Percentiles rank a stretch among this genome's conserved stretches.
Conservation (phyloP, 192 early-diverging fungal genomes). For the Gorgonomyces haynaldii region DNA sequence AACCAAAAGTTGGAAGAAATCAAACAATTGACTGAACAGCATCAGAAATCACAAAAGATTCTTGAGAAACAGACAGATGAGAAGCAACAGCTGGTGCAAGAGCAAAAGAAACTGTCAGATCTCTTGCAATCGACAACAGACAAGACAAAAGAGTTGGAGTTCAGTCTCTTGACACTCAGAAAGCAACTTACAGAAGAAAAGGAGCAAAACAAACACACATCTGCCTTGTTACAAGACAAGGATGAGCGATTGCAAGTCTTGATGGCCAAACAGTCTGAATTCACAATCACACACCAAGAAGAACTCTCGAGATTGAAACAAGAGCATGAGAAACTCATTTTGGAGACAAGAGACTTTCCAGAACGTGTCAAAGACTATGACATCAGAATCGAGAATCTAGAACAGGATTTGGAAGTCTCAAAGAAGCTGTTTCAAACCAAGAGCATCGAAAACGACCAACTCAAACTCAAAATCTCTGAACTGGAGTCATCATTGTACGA, state of each 20-base stretch:
- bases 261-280: neutral
- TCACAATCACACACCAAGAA: neutral
- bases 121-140: no score
- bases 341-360: conserved; percentile 10
- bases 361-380: conserved; percentile 18
- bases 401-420: conserved; percentile 36
- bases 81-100: neutral
- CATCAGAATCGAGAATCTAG: conserved; percentile 28
- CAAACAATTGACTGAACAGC: neutral
- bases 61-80: neutral
- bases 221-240: neutral
- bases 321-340: conserved; percentile 7
- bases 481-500: conserved; percentile 38
- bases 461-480: conserved; percentile 32
- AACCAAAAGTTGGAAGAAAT: conserved; percentile 19
- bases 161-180: no score
- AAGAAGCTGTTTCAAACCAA: conserved; percentile 40
- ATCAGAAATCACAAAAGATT: conserved; percentile 20
- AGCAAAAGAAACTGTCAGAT: neutral
- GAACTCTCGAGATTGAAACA: conserved; percentile 1
- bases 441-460: conserved; percentile 34
- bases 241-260: neutral
- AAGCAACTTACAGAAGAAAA: neutral
- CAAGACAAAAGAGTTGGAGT: no score
- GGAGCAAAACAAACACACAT: conserved; percentile 6